Conservation (phyloP, 2,329 filamentous ascomycete species). For the Aspergillus tanneri region DNA sequence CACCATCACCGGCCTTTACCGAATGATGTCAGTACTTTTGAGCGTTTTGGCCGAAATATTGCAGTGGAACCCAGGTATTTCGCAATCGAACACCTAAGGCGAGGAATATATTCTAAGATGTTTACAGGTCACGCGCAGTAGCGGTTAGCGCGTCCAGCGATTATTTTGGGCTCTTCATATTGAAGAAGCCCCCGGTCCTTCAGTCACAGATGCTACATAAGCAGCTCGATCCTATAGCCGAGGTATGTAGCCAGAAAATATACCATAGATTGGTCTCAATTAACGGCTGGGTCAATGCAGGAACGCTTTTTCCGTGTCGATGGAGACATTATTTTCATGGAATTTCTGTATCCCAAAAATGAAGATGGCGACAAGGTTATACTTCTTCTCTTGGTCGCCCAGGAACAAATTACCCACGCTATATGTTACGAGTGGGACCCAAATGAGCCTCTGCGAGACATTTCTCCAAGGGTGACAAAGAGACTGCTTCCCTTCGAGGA, state of each 20-base stretch:
- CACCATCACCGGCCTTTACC: conserved; percentile 60
- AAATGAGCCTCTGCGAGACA: conserved; percentile 25
- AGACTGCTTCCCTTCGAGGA: conserved; percentile 36
- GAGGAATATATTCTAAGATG: conserved; percentile 12
- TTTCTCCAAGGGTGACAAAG: conserved; percentile 29
- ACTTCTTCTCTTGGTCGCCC: conserved; percentile 63
- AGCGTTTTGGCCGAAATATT: conserved; percentile 64
- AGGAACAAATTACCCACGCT: conserved; percentile 47
- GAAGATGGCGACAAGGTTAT: conserved; percentile 70
- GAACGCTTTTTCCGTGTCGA: conserved; percentile 56
- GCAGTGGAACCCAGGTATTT: conserved; percentile 72
- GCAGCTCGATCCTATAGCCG: conserved; percentile 60
- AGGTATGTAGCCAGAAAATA: too few species aligned
- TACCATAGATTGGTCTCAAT: too few species aligned
- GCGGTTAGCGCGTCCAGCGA: conserved; percentile 70
- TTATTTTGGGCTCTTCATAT: conserved; percentile 69
- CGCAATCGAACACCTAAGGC: not conserved
- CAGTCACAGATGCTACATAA: conserved; percentile 50
- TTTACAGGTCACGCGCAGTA: conserved; percentile 52
- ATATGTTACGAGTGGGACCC: conserved; percentile 58
- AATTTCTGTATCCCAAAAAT: conserved; percentile 73
- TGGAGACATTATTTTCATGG: conserved; percentile 79
- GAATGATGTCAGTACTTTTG: conserved; percentile 53
- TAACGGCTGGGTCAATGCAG: conserved; percentile 26
- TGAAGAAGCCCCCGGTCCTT: conserved; percentile 58